These are phyloP conservation scores for Backusella mclennaniae DNA, from an alignment of 192 early-diverging fungal species.

Conservation along the genomic window DNA sequence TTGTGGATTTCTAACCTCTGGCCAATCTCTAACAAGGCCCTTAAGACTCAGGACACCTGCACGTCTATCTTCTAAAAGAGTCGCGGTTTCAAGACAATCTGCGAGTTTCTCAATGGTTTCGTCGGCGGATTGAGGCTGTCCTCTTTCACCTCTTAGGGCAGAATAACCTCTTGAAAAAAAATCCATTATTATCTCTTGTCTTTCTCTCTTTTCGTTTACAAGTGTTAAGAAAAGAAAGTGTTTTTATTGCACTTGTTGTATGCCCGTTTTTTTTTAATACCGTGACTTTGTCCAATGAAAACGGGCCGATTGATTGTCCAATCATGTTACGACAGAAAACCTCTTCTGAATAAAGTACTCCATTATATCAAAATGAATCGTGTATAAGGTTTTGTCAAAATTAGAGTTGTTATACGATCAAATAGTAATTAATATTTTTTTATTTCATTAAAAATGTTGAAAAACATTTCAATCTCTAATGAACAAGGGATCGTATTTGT, in stretches of 20 bases:
- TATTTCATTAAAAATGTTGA: too few species aligned
- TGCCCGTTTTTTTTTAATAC: neutral
- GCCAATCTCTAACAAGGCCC: slow-evolving; percentile 83
- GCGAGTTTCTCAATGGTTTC: slow-evolving; percentile 85
- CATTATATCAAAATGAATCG: too few species aligned
- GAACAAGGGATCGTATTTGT: too few species aligned
- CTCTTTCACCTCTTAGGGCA: slow-evolving; percentile 62
- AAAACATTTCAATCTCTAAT: too few species aligned
- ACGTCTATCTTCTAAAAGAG: slow-evolving; percentile 86
- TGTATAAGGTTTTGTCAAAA: too few species aligned
- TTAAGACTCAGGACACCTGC: slow-evolving; percentile 86
- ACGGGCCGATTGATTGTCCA: neutral
- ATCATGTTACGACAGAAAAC: slow-evolving; percentile 2
- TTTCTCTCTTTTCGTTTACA: neutral
- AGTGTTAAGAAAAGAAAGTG: neutral
- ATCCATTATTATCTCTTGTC: slow-evolving; percentile 44
- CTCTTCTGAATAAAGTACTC: neutral
- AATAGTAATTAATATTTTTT: too few species aligned
- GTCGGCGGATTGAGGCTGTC: slow-evolving; percentile 57
- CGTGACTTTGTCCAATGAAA: slow-evolving; percentile 1
- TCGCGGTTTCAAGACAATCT: slow-evolving; percentile 80
- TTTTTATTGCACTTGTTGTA: neutral
- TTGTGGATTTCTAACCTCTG: slow-evolving; percentile 45
- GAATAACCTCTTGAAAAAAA: slow-evolving; percentile 62
- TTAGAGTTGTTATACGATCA: too few species aligned